Evolutionary conservation across 2,329 filamentous ascomycete genomes (phyloP).

Genomic region (Lasiodiplodia sp.): DNA sequence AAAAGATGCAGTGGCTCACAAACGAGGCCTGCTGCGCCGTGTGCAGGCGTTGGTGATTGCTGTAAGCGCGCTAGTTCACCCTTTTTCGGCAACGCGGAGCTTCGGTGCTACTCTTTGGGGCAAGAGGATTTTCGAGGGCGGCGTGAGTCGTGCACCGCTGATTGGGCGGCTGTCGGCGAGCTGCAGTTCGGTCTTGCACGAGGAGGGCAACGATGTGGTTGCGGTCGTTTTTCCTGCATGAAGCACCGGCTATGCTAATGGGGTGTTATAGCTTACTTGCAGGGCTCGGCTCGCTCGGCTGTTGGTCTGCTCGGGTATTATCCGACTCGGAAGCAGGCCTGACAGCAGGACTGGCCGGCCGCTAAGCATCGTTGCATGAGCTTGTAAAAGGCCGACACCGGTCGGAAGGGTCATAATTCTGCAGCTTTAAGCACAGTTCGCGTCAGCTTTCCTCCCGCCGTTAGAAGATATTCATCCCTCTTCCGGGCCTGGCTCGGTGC

Average conservation of each 20-base stretch:
- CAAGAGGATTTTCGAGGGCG: slow-evolving; percentile 23
- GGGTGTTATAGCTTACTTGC: background rate
- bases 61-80: background rate
- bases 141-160: background rate
- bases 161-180: slow-evolving; percentile 5
- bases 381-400: background rate
- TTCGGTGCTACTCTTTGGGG: slow-evolving; percentile 10
- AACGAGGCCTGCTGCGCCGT: background rate
- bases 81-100: slow-evolving; percentile 13
- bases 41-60: background rate
- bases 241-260: slow-evolving; percentile 15
- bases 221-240: background rate
- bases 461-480: background rate
- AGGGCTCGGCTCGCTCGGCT: background rate
- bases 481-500: background rate
- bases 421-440: background rate
- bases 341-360: background rate
- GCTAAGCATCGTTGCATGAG: background rate
- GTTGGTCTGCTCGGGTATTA: background rate
- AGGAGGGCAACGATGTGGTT: background rate
- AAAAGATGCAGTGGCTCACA: background rate
- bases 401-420: background rate
- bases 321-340: background rate
- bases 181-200: background rate
- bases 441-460: background rate